Conservation (phyloP, 768 basidiomycete species). For the Rossbeevera mucosa region DNA sequence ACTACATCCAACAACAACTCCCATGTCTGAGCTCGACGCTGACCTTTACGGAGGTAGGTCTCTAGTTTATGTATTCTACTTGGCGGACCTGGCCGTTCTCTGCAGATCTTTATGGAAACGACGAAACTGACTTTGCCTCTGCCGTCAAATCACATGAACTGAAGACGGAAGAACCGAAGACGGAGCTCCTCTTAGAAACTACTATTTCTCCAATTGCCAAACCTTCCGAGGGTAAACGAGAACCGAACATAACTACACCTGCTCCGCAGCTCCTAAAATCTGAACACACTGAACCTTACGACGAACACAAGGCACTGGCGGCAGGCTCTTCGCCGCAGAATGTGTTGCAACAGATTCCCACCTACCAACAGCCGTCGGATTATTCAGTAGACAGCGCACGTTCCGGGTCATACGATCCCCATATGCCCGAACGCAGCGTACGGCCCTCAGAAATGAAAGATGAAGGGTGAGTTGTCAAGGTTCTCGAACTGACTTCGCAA, state of each 20-base stretch:
- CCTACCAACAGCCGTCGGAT: slow-evolving; percentile 67
- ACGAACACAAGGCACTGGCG: slow-evolving; percentile 10
- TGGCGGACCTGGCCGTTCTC: neutral
- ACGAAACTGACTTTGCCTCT: slow-evolving; percentile 56
- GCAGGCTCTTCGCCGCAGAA: slow-evolving; percentile 35
- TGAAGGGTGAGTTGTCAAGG: slow-evolving; percentile 79
- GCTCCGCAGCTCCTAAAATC: slow-evolving; percentile 6
- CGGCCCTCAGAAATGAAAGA: slow-evolving; percentile 93
- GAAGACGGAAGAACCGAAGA: slow-evolving; percentile 24
- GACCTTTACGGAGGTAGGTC: slow-evolving; percentile 81
- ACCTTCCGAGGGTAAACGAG: slow-evolving; percentile 18
- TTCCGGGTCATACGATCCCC: slow-evolving; percentile 40
- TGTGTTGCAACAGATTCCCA: slow-evolving; percentile 67
- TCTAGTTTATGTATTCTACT: neutral
- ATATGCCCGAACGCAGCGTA: slow-evolving; percentile 57
- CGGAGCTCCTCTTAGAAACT: slow-evolving; percentile 24
- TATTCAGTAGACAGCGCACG: slow-evolving; percentile 37
- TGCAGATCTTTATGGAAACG: slow-evolving; percentile 64
- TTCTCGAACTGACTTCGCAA: slow-evolving; percentile 9
- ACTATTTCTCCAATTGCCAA: slow-evolving; percentile 20
- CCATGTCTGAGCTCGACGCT: slow-evolving; percentile 81
- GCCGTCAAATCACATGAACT: slow-evolving; percentile 38
- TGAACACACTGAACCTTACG: slow-evolving; percentile 13
- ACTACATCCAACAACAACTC: slow-evolving; percentile 19
- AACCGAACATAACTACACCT: slow-evolving; percentile 8